Base-by-base conservation (phyloP, 2,329 filamentous ascomycete genomes). In the Chaetomiaceae sp. region DNA sequence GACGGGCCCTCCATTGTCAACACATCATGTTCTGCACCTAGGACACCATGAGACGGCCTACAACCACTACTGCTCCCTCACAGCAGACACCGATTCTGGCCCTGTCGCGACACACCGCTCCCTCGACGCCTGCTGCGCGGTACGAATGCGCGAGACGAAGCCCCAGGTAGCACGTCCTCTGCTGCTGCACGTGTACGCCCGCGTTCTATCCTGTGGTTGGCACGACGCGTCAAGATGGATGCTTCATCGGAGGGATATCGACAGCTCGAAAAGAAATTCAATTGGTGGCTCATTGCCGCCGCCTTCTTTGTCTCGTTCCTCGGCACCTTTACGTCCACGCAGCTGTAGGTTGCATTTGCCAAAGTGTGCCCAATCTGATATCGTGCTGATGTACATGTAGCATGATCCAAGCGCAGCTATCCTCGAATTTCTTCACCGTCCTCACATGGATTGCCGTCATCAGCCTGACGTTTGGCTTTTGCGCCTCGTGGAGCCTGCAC, bases 251-350 rank as follows among this genome's bases (percentile, higher is more conserved):
- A 47, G 4, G 45, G 45, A 37, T 47, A 25, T 37, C 45, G 45
- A 17, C 45, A 38, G 33, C 33, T 47, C 33, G 45, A 38, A 15
- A 38, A 47, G 33, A 29, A 47, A 22, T 47, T 47, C 34, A 15
- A 39, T 38, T 47, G 45, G 45, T 47, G 45, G 45, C 45, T 47
- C 12, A 47, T 47, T 25, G 29, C 22, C 33, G 45, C 33, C 7
- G 45, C 45, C 33, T 47, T 47, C 33, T 47, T 47, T 27, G 45
- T 47, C 45, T 47, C 45, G 45, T 38, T 47, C 33, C 45, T 47
- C 45, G 45, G 45, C 33, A 47, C 45, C 20, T 47, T 47, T 38
- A 47, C 45, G 8, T 47, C 45, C 11, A 47, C 45, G 20, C 45
- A 47, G 45, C 45, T 47, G 45, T 47, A n/a, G 27, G 45, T 47